These are phyloP conservation scores for Grammothele lineata DNA, from an alignment of 768 basidiomycete genomes.

Conservation along the genomic window DNA sequence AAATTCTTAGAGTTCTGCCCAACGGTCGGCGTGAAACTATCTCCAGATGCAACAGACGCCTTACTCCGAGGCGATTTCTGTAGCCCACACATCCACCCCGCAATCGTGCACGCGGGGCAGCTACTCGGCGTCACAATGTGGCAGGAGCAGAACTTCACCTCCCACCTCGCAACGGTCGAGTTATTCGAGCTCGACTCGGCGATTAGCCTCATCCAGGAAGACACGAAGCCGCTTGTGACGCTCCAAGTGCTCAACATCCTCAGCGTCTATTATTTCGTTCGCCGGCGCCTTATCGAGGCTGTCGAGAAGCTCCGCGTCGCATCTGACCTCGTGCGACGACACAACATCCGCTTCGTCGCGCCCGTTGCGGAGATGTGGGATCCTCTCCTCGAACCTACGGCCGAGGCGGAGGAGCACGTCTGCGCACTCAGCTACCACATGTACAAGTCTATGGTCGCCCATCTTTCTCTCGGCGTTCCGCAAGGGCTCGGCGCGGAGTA, in stretches of 20 bases:
- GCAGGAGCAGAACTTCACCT: neutral
- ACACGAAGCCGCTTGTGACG: neutral
- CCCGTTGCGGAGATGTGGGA: neutral
- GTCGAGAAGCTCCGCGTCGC: neutral
- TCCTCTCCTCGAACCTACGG: neutral
- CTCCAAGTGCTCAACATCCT: neutral
- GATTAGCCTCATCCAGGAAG: neutral
- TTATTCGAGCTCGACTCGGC: neutral
- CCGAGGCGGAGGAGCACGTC: neutral
- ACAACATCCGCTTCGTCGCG: neutral
- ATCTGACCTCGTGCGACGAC: neutral
- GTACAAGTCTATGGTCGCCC: neutral
- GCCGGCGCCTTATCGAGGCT: neutral
- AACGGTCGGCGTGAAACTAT: neutral
- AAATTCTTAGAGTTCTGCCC: neutral
- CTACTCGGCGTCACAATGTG: neutral
- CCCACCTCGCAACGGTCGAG: neutral
- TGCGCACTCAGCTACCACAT: neutral
- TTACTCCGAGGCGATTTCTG: neutral
- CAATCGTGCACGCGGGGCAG: neutral
- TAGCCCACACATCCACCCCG: conserved; percentile 3
- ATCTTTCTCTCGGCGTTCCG: neutral
- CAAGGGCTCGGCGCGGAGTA: neutral
- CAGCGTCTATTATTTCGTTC: neutral
- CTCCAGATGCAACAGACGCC: neutral